Evolutionary conservation across 192 early-diverging fungal species (phyloP).

Genomic region (Polychytrium aggregatum): DNA sequence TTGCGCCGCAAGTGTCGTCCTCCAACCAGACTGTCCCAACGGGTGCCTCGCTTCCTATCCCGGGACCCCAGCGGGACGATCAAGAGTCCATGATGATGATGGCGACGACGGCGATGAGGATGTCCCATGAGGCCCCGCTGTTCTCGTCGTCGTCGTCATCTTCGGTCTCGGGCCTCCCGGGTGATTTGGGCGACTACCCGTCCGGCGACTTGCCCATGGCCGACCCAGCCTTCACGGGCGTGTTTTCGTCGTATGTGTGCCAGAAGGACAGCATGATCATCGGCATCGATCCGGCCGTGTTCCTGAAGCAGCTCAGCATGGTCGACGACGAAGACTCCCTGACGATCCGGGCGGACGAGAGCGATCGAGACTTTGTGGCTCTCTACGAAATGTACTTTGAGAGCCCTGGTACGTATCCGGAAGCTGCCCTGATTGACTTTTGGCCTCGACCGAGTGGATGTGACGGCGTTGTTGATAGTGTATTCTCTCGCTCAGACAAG

Average conservation of each 20-base stretch:
- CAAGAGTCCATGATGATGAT: background rate
- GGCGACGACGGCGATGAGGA: background rate
- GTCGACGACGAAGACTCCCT: constrained; percentile 22
- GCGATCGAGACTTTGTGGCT: constrained; percentile 11
- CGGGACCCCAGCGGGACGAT: background rate
- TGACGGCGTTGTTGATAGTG: background rate
- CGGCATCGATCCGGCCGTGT: constrained; percentile 17
- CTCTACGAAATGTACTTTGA: constrained; percentile 28
- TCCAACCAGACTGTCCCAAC: background rate
- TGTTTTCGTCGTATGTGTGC: constrained; percentile 1
- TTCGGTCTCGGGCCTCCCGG: background rate
- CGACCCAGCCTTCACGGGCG: too few relatives aligned
- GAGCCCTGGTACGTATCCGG: constrained; percentile 9
- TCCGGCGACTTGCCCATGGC: too few relatives aligned
- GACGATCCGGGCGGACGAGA: constrained; percentile 19
- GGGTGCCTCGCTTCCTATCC: background rate
- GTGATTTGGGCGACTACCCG: constrained; percentile 2
- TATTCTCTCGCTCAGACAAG: constrained; percentile 10
- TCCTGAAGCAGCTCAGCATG: constrained; percentile 22
- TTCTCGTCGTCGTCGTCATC: background rate
- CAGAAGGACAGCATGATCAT: constrained; percentile 5
- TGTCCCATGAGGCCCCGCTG: background rate
- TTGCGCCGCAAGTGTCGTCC: background rate
- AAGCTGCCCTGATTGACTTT: background rate
- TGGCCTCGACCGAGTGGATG: background rate